Conservation (phyloP, 257 asterid species). For the Mentha longifolia region DNA sequence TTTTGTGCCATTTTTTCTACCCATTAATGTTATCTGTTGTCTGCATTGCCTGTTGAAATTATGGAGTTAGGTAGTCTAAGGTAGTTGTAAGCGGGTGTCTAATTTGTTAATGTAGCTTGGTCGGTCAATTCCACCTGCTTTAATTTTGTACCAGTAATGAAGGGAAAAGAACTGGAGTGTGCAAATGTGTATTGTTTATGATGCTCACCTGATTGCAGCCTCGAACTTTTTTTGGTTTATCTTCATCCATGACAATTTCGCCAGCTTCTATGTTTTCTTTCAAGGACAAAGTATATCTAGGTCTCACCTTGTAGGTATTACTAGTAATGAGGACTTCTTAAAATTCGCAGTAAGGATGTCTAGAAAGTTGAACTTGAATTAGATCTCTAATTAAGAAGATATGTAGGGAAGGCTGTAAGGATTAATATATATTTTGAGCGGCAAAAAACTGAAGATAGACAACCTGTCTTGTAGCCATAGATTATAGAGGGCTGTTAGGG, state of each 20-base stretch:
- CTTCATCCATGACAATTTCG: slow-evolving; percentile 2
- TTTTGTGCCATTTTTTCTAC: slow-evolving; percentile 8
- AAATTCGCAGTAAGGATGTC: slow-evolving; percentile 10
- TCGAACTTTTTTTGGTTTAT: slow-evolving; percentile 6
- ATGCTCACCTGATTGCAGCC: slow-evolving; percentile 18
- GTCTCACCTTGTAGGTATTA: slow-evolving; percentile 2
- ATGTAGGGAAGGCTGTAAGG: neutral
- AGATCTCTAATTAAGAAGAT: slow-evolving; percentile 17
- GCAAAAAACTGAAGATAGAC: neutral
- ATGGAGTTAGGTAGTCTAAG: neutral
- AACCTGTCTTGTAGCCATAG: neutral
- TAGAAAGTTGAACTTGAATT: slow-evolving; percentile 1
- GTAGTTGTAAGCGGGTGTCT: neutral
- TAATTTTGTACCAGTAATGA: neutral
- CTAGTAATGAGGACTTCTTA: slow-evolving; percentile 10
- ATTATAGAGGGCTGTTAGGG: slow-evolving; percentile 3
- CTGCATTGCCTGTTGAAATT: neutral
- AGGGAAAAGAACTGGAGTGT: slow-evolving; percentile 4
- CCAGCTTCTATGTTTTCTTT: slow-evolving; percentile 5
- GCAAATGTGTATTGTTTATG: slow-evolving; percentile 14
- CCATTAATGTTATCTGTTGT: slow-evolving; percentile 4
- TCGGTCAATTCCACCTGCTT: slow-evolving; percentile 6
- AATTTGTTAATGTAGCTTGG: slow-evolving; percentile 14
- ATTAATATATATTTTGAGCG: neutral
- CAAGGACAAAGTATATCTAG: neutral